phyloP scores from a whole-genome alignment of 2,329 filamentous ascomycete species.

The Aspergillus sp. region DNA sequence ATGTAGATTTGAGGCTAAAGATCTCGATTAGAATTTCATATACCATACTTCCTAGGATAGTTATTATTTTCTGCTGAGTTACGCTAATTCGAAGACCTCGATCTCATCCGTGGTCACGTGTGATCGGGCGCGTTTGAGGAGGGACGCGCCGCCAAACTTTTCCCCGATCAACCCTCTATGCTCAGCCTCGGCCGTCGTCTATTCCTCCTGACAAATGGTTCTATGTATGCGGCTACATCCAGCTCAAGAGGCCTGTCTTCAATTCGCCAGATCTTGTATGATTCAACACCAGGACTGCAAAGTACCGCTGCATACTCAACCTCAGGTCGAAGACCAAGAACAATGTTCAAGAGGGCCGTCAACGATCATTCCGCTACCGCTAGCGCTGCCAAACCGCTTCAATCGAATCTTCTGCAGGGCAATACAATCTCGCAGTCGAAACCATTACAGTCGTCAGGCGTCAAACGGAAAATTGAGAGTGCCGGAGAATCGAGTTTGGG shows the following conservation, averaged over 20 bases:
- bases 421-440: slow-evolving; percentile 19
- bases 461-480: slow-evolving; percentile 35
- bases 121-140: slow-evolving; percentile 10
- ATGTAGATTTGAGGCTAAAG: too few relatives aligned
- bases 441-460: slow-evolving; percentile 20
- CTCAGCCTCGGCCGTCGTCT: not conserved
- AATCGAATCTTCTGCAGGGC: slow-evolving; percentile 22
- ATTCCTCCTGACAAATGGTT: slow-evolving; percentile 4
- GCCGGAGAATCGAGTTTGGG: slow-evolving; percentile 28
- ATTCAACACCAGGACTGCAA: slow-evolving; percentile 12
- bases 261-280: slow-evolving; percentile 16
- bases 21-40: too few relatives aligned
- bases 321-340: slow-evolving; percentile 12
- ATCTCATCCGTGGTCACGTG: slow-evolving; percentile 17
- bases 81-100: not conserved
- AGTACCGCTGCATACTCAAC: slow-evolving; percentile 21
- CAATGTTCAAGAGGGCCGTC: slow-evolving; percentile 38
- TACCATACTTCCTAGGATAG: too few relatives aligned
- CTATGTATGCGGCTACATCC: slow-evolving; percentile 22
- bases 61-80: not conserved
- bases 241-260: slow-evolving; percentile 13
- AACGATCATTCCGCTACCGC: slow-evolving; percentile 29
- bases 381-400: slow-evolving; percentile 25
- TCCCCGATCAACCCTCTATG: not conserved
- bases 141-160: not conserved